Evolutionary conservation across 2,329 filamentous ascomycete species (phyloP), one percentile per base, ranked within the genome.

Genomic region (Zymoseptoria crescenta): DNA sequence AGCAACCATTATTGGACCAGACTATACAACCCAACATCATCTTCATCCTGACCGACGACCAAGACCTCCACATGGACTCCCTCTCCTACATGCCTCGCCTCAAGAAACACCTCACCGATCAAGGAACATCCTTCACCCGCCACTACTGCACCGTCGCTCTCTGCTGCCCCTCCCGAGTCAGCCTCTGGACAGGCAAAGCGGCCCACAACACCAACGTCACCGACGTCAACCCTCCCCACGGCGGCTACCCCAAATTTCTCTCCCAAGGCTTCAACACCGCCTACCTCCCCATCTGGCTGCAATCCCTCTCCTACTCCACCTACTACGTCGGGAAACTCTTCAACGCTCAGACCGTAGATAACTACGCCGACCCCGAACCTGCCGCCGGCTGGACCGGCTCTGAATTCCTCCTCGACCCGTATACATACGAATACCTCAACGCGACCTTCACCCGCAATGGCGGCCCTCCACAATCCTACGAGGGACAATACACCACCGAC

Each of bases 271-370:
- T 83, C 60, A 88, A 89, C 59, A 79, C 85, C 1, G 80, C 86
- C 41, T 89, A 87, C 61, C 77, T 90, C 0, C 87, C 87, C 0
- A 70, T 89, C 0, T 90, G 87, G 86, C 73, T 91, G n/a, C 84
- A 88, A 64, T 71, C 81, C 3, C 82, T 81, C 0, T 86, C 86
- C 0, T 89, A 89, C 68, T 82, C 83, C 63, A 89, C 87, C 0
- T 89, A 87, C 67, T 90, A 89, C 65, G 83, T 82, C 0, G 87
- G 85, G n/a, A 90, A 91, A 68, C 75, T 89, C 4, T 86, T 87
- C 74, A 90, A 90, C 64, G 77, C 80, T 0, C 85, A 88, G 55
- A 81, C 76, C 0, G 75, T 81, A 1, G 67, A 77, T 0, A 89
- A 87, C 59, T 89, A 87, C 68, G 74, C 86, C 67, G 74, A 76